A percentile compares a stretch with the other conserved stretches of the same genome.
Conservation (phyloP, 1,284 basidiomycete species). For the Papiliotrema nemorosa region DNA sequence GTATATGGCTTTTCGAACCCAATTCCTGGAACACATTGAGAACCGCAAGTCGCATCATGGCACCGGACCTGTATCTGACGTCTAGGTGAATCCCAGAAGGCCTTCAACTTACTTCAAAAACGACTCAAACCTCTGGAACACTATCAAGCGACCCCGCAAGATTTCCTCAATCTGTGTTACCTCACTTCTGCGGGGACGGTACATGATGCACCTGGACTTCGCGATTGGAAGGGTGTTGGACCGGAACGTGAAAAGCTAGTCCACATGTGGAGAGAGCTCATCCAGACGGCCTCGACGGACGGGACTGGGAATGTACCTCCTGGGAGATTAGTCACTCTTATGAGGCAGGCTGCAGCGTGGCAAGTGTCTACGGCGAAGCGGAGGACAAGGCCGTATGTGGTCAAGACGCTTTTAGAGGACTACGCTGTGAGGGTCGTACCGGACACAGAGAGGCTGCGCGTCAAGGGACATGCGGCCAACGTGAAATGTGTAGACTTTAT, state of each 20-base stretch:
- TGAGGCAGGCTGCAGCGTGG: constrained; percentile 52
- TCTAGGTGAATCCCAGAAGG: constrained; percentile 48
- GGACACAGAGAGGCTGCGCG: constrained; percentile 20
- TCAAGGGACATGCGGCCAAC: constrained; percentile 50
- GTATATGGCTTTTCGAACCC: constrained; percentile 45
- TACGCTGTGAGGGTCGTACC: constrained; percentile 40
- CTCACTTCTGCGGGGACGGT: constrained; percentile 51
- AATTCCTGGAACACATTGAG: constrained; percentile 53
- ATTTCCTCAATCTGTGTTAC: constrained; percentile 54
- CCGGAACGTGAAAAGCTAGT: constrained; percentile 45
- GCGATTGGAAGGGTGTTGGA: constrained; percentile 51
- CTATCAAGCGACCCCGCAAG: constrained; percentile 53
- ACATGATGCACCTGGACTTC: constrained; percentile 52
- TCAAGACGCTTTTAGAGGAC: constrained; percentile 39
- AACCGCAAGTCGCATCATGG: constrained; percentile 40
- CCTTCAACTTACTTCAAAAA: constrained; percentile 54
- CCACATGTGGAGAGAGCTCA: constrained; percentile 47
- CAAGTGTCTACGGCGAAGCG: constrained; percentile 41
- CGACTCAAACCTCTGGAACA: constrained; percentile 54
- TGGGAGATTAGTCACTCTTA: constrained; percentile 47
- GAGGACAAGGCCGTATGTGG: constrained; percentile 14
- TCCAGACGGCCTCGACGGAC: constrained; percentile 10
- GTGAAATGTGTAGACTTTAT: constrained; percentile 52
- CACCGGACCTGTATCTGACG: background rate
- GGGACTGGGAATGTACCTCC: constrained; percentile 42